Base-by-base conservation (phyloP, 1,139 yeast genomes). In the Protomyces inouyei region DNA sequence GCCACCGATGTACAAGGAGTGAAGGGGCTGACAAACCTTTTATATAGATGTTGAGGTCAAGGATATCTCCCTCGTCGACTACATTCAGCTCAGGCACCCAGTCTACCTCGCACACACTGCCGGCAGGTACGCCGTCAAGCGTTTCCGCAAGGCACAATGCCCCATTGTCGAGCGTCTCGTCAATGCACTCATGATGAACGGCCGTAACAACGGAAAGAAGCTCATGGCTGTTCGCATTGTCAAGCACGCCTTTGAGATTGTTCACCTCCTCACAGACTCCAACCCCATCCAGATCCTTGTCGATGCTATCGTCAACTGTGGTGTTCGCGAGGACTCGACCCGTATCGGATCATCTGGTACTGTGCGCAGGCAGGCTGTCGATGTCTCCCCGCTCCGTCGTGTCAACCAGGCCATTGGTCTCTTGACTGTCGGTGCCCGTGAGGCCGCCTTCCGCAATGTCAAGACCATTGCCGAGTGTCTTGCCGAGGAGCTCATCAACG, bases 171-270 rank as follows among this genome's bases (percentile, higher is more conserved):
- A 95, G 87, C 93, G 99, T 87, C 86, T 95, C 80, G 92, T 98
- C 83, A 93, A 93, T 93, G 88, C 98, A 72, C 85, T 95, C 79
- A 95, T 95, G 98, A 95, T 95, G 98, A 91, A 95, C 87, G 99
- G 99, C 85, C 93, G 98, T 86, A 95, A 95, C 95, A 95, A 95
- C 87, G 99, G 99, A 87, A 95, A 95, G 87, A 95, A 95, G 85
- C 89, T 95, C 82, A 92, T 93, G 89, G 98, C 99, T 77, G 98
- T 93, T 76, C 92, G 98, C 87, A 95, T 95, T 80, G 91, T 95
- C 81, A 89, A 93, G 87, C 98, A 93, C 86, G 93, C 98, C 76
- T 65, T 66, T 61, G 64, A 57, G 54, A 95, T 95, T 85, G 86
- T 95, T 81, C 82, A 88, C 86, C 93, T 95, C 75, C 87, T 95